Conservation (phyloP, 2,329 filamentous ascomycete species). For the Calcarisporium arbuscula region DNA sequence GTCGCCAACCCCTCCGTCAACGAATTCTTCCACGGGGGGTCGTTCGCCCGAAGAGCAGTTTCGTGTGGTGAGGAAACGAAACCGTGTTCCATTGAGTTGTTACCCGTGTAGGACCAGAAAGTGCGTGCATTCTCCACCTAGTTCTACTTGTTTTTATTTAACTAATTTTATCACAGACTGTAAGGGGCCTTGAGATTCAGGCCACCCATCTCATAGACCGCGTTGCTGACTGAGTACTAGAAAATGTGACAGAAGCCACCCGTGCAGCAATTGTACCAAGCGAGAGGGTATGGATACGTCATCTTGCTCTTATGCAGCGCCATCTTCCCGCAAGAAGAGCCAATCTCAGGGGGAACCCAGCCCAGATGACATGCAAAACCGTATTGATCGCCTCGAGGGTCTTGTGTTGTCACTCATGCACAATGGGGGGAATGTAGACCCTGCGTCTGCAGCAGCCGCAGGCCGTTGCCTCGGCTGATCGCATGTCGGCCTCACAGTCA, state of each 20-base stretch:
- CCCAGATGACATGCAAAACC: slow-evolving; percentile 97
- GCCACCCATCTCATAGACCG: no score
- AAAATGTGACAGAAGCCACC: slow-evolving; percentile 88
- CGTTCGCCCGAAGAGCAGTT: slow-evolving; percentile 83
- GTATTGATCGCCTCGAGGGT: slow-evolving; percentile 90
- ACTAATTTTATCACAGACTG: slow-evolving; percentile 26
- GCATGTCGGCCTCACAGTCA: slow-evolving; percentile 31
- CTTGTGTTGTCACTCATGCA: slow-evolving; percentile 93
- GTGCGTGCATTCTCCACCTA: slow-evolving; percentile 36
- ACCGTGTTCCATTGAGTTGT: slow-evolving; percentile 86
- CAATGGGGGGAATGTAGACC: slow-evolving; percentile 56
- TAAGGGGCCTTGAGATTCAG: slow-evolving; percentile 19
- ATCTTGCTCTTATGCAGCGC: slow-evolving; percentile 80
- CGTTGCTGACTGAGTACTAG: slow-evolving; percentile 33
- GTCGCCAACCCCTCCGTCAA: slow-evolving; percentile 73
- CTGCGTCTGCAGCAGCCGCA: slow-evolving; percentile 27
- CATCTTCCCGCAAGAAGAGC: slow-evolving; percentile 65
- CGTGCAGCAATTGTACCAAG: slow-evolving; percentile 93
- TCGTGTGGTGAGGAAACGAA: slow-evolving; percentile 83
- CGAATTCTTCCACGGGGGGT: slow-evolving; percentile 66
- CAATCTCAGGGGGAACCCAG: slow-evolving; percentile 53
- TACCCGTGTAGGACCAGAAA: slow-evolving; percentile 88
- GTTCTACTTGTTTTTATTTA: slow-evolving; percentile 5
- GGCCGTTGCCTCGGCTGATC: slow-evolving; percentile 20
- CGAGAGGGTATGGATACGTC: slow-evolving; percentile 74